These are phyloP conservation scores for Apophysomyces ossiformis DNA, from an alignment of 371 early-diverging fungal species.

Conservation along the genomic window DNA sequence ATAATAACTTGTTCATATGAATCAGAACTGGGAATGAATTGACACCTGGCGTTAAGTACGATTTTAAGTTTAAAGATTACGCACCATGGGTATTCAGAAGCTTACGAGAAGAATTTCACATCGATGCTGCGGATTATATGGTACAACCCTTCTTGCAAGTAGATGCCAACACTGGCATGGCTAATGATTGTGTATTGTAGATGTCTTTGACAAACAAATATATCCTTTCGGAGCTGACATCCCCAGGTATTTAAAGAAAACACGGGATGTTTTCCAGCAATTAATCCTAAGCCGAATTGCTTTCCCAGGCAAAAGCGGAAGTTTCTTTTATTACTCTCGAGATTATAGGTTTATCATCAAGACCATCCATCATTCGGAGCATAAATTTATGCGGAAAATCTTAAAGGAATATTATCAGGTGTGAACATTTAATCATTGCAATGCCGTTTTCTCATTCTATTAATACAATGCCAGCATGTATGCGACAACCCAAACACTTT, in stretches of 20 bases:
- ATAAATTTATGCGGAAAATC: conserved; percentile 88
- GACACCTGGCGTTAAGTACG: conserved; percentile 93
- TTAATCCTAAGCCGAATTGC: too few relatives aligned
- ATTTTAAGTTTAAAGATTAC: conserved; percentile 98
- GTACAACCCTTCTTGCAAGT: conserved; percentile 34
- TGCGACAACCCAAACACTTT: conserved; percentile 92
- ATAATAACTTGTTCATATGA: neutral
- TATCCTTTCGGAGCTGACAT: conserved; percentile 87
- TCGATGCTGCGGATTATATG: conserved; percentile 95
- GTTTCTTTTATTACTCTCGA: conserved; percentile 96
- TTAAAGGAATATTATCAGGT: conserved; percentile 85
- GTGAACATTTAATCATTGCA: neutral
- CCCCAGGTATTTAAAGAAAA: neutral
- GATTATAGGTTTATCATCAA: conserved; percentile 98
- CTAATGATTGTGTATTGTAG: conserved; percentile 30
- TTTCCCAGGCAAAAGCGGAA: conserved; percentile 94
- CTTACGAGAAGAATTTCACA: conserved; percentile 85
- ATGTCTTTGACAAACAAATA: conserved; percentile 95
- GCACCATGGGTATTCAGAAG: conserved; percentile 96
- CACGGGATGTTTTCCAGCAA: too few relatives aligned
- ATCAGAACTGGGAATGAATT: conserved; percentile 87
- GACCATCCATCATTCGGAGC: conserved; percentile 94
- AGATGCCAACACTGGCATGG: neutral
- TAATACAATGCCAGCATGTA: conserved; percentile 66
- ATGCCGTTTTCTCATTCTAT: neutral